Percentiles rank a stretch among this genome's conserved stretches.
phyloP scores from a whole-genome alignment of 179 eudicot genomes.

The Beta lomatogona region DNA sequence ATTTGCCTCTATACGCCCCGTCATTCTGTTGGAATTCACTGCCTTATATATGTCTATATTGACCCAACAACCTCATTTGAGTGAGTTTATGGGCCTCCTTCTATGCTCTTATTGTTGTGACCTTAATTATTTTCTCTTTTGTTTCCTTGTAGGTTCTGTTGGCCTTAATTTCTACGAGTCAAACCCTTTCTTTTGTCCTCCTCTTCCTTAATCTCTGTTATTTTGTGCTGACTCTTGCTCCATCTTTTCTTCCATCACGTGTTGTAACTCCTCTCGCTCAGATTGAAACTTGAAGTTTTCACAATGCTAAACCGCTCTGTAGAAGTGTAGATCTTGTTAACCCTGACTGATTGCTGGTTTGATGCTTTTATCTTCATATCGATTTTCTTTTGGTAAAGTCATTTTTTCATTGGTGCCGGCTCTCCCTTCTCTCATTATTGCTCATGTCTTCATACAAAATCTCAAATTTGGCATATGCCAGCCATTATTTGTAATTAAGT shows the following conservation, averaged over 20 bases:
- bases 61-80: background rate
- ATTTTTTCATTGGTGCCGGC: background rate
- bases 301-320: background rate
- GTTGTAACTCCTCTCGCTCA: background rate
- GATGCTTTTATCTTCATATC: background rate
- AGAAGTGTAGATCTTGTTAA: no score
- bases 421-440: background rate
- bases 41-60: no score
- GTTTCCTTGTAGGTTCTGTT: background rate
- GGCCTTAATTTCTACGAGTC: background rate
- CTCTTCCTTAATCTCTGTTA: background rate
- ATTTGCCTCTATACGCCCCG: background rate
- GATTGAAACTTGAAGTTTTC: background rate
- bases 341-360: no score
- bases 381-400: background rate
- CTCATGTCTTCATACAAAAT: background rate
- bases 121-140: no score
- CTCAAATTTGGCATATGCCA: no score
- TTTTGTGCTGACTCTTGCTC: background rate
- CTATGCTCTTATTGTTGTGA: no score
- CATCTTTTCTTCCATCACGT: no score
- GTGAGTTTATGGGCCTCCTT: background rate
- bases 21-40: background rate
- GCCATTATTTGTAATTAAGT: background rate
- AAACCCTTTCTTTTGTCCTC: background rate